Base-by-base conservation (phyloP, 768 basidiomycete species). In the Xerocomellus amylosporus region DNA sequence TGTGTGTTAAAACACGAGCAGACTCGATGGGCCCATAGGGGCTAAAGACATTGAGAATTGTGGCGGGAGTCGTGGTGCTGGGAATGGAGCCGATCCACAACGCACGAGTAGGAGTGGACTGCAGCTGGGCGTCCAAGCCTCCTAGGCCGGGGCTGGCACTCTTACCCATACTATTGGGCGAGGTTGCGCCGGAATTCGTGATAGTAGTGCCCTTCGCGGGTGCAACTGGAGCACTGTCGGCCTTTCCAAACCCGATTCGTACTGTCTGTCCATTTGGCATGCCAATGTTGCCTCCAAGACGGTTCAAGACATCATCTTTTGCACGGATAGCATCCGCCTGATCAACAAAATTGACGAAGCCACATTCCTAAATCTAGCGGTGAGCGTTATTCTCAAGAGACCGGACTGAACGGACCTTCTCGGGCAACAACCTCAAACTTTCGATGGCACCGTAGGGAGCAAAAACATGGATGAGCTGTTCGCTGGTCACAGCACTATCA, bases 41-140 rank as follows among this genome's bases (percentile, higher is more conserved):
- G 63, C 93, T 93, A 69, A 99, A 99, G 39, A 99, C 91, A 62
- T 93, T 94, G 48, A 98, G 73, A 59, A 99, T 90, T 2, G 93
- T 95, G 3, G 91, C 90, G 8, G 97, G 93, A 6, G 93, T 97
- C 12, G 96, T 98, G 4, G 90, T 90, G 3, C 89, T 89, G 10
- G 97, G 97, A 64, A 99, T 97, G 40, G 91, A 93, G 6, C 97
- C 97, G 64, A 99, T 91, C 96, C 97, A 99, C 20, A 98, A 79
- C 2, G 96, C 96, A 54, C 97, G 79, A 2, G 97, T 98, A 5
- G 97, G 97, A 38, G 90, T 86, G 9, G 89, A 88, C 70, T 95
- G 93, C 22, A 93, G 73, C 68, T 93, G 91, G 9, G 88, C 86
- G 58, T 93, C 92, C 79, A 92, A 81, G 46, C 84, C 83, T 26